phyloP scores from a whole-genome alignment of 2,329 filamentous ascomycete genomes.

The Akanthomyces lecanii region DNA sequence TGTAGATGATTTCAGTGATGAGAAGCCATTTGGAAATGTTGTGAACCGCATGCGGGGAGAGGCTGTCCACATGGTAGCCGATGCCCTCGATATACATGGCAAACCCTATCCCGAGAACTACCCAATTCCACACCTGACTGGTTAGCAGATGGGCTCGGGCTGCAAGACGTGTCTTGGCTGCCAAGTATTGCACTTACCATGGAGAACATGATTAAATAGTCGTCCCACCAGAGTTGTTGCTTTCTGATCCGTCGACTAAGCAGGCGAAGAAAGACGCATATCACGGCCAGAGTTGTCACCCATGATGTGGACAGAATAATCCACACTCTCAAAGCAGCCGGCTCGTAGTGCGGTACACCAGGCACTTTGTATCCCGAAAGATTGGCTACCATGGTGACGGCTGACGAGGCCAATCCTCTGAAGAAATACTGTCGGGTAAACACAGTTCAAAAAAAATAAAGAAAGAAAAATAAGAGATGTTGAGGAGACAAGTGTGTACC shows the following conservation, averaged over 20 bases:
- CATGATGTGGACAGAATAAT: constrained; percentile 14
- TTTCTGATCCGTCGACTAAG: constrained; percentile 38
- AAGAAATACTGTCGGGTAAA: background rate
- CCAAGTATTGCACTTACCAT: constrained; percentile 32
- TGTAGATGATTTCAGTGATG: constrained; percentile 45
- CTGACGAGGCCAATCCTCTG: background rate
- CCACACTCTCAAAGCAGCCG: constrained; percentile 10
- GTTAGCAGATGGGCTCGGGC: background rate
- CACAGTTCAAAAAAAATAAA: background rate
- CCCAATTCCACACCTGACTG: constrained; percentile 36
- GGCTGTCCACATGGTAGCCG: constrained; percentile 41
- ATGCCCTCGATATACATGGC: constrained; percentile 44
- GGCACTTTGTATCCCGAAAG: constrained; percentile 11
- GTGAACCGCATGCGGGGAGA: constrained; percentile 35
- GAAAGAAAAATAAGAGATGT: background rate
- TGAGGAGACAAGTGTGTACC: background rate
- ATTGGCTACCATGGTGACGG: constrained; percentile 8
- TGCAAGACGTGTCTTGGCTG: background rate
- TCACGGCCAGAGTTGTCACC: constrained; percentile 38
- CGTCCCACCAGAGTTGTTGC: constrained; percentile 47
- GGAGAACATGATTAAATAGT: constrained; percentile 45
- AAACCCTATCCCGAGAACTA: constrained; percentile 45
- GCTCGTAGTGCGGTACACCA: constrained; percentile 14
- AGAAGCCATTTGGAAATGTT: constrained; percentile 45
- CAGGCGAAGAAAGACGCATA: constrained; percentile 37